Base-by-base conservation (phyloP, 2,329 filamentous ascomycete genomes). In the Berkeleyomyces basicola region DNA sequence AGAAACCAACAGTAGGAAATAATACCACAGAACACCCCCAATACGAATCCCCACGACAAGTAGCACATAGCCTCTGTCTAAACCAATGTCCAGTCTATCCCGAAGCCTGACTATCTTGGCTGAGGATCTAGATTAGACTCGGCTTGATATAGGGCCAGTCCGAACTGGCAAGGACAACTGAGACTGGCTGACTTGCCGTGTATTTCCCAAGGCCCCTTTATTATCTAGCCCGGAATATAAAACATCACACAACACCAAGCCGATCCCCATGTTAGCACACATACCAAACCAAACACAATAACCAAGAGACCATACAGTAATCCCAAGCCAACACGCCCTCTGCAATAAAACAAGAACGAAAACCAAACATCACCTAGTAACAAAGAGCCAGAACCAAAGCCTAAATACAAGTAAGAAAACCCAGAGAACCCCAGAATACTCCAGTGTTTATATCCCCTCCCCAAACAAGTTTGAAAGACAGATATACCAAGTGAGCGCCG, bases 401-500 rank as follows among this genome's bases (percentile, higher is more conserved):
- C n/a, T n/a, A 39, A 53, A 55, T 31, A 42, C 44, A 44, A 59
- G 23, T 49, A 55, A 60, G 40, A 23, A 60, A 46, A 60, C 43
- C 58, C 39, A 23, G 36, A 44, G 31, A 59, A 59, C 58, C 58
- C 43, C 58, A 40, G 33, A 61, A 6, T 51, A 51, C 43, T 40
- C 36, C 33, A 61, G 42, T 49, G 7, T 37, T 39, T 47, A 39
- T 61, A 47, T 47, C 59, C 59, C 59, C 36, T 61, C 49, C 39
- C 36, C 60, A 57, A 60, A 60, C 14, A 23, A 40, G 11, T 36
- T 46, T 40, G 37, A 61, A 61, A 49, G 42, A 58, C 37, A 46
- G 36, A 55, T 61, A 46, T 42, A 58, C 37, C 59, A 64, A 46
- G 46, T 43, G 42, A 59, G 57, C 57, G 55, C 61, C 58, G 40